Conservation (phyloP, 257 asterid genomes). For the Gardenia jasminoides region DNA sequence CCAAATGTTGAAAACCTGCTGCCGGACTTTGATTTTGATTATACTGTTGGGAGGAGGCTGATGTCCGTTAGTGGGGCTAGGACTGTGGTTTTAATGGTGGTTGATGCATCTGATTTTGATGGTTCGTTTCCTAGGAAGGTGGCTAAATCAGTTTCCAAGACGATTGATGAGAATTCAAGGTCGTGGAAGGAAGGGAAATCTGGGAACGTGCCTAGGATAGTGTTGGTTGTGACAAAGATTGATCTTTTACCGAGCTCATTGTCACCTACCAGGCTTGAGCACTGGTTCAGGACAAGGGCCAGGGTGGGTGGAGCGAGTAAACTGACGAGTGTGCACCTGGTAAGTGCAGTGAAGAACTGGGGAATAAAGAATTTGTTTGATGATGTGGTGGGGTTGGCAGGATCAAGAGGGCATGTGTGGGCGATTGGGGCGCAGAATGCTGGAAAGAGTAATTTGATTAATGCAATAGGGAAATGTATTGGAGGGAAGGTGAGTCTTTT, state of each 20-base stretch:
- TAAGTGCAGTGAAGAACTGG: constrained; percentile 86
- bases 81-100: constrained; percentile 61
- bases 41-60: constrained; percentile 83
- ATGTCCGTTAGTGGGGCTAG: constrained; percentile 60
- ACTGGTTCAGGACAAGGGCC: constrained; percentile 84
- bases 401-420: constrained; percentile 88
- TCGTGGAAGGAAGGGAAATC: constrained; percentile 90
- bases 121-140: constrained; percentile 87
- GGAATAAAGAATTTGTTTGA: constrained; percentile 77
- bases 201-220: constrained; percentile 73
- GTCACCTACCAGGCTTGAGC: constrained; percentile 79
- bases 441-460: constrained; percentile 81
- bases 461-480: constrained; percentile 63
- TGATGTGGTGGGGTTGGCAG: constrained; percentile 70
- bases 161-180: constrained; percentile 58
- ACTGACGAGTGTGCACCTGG: constrained; percentile 69
- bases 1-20: constrained; percentile 65
- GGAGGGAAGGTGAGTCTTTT: constrained; percentile 59
- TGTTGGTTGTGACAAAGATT: constrained; percentile 78
- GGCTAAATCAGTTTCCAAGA: constrained; percentile 54
- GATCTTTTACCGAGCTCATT: constrained; percentile 79
- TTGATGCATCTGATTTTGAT: constrained; percentile 83
- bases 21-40: constrained; percentile 87
- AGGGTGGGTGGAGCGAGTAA: constrained; percentile 73
- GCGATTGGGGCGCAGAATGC: constrained; percentile 93